A percentile compares a stretch with the other conserved stretches of the same genome.
These are phyloP conservation scores for Acanthochlamys bracteata DNA, from an alignment of 106 monocot species.

Conservation along the genomic window DNA sequence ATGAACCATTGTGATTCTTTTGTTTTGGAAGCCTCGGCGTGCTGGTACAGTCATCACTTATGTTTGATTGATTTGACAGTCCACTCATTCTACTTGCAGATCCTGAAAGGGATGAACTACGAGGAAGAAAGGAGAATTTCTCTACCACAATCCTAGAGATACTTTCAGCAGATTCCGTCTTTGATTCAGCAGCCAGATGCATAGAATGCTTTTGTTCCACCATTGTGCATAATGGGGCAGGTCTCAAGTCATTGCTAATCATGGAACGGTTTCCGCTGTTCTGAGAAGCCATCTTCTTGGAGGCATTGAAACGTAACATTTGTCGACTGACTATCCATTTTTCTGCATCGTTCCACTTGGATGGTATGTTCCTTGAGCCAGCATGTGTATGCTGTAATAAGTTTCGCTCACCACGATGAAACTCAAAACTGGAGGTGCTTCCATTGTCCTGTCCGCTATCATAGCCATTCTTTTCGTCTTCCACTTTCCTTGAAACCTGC, in stretches of 20 bases:
- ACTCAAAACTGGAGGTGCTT: constrained; percentile 58
- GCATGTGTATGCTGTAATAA: constrained; percentile 9
- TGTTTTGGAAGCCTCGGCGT: constrained; percentile 3
- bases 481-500: constrained; percentile 37
- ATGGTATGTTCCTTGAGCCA: constrained; percentile 49
- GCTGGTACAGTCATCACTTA: constrained; percentile 4
- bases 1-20: constrained; percentile 12
- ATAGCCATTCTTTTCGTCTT: constrained; percentile 25
- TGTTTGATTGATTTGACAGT: constrained; percentile 5
- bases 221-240: constrained; percentile 27
- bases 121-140: constrained; percentile 43
- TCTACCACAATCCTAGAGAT: constrained; percentile 21
- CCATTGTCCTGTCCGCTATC: constrained; percentile 49
- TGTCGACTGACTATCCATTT: constrained; percentile 66
- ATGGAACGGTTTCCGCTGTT: constrained; percentile 17
- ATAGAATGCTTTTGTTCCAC: constrained; percentile 15
- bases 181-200: constrained; percentile 5
- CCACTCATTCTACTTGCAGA: constrained; percentile 14
- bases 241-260: constrained; percentile 17
- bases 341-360: constrained; percentile 97
- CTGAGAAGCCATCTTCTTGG: constrained; percentile 32
- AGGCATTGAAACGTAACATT: constrained; percentile 23
- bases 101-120: constrained; percentile 4
- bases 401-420: constrained; percentile 39
- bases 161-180: not conserved